These are phyloP conservation scores for Apocynum venetum DNA, from an alignment of 257 asterid species.

Conservation along the genomic window DNA sequence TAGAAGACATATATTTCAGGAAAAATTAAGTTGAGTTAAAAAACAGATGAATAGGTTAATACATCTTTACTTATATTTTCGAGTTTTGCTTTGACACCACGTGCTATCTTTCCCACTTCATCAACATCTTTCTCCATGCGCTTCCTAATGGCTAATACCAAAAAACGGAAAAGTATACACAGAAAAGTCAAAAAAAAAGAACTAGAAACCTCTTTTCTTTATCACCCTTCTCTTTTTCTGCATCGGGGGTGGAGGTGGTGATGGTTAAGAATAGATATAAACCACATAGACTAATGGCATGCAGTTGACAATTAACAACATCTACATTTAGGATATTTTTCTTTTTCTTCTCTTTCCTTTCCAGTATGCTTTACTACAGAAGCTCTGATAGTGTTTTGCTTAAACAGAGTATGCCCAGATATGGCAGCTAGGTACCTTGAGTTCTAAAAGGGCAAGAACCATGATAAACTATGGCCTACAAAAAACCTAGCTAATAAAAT, in stretches of 20 bases:
- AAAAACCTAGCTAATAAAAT: neutral
- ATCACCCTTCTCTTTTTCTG: neutral
- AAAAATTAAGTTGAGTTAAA: neutral
- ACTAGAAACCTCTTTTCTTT: neutral
- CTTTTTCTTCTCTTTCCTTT: neutral
- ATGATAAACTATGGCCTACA: too few relatives aligned
- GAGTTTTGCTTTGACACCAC: constrained; percentile 61
- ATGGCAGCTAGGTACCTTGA: neutral
- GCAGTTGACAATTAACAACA: neutral
- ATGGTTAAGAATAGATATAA: neutral
- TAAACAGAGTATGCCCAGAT: neutral
- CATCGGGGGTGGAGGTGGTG: neutral
- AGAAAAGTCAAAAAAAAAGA: neutral
- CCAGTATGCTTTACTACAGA: neutral
- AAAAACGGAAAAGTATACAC: neutral
- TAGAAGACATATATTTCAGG: neutral
- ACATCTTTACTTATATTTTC: constrained; percentile 71
- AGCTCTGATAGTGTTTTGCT: neutral
- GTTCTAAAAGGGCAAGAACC: neutral
- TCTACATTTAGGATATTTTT: neutral
- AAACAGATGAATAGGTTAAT: constrained; percentile 18
- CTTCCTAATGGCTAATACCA: constrained; percentile 69
- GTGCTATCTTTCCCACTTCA: constrained; percentile 81
- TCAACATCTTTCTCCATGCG: constrained; percentile 86
- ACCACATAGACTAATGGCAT: neutral